These are phyloP conservation scores for Lodderomyces parapsilosis DNA, from an alignment of 1,139 yeast species.

Conservation along the genomic window DNA sequence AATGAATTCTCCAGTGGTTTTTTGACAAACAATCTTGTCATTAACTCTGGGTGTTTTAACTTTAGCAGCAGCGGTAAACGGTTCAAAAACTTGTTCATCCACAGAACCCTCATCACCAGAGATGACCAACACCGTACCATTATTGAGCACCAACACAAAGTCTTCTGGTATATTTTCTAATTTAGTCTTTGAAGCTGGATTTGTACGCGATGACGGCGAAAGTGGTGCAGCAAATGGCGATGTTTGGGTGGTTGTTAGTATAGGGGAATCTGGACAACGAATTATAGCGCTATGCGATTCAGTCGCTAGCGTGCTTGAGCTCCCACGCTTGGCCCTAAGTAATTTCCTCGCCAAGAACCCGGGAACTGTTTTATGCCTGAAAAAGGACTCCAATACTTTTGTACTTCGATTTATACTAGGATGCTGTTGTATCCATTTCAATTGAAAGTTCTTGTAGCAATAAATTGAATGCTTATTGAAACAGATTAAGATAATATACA, in stretches of 20 bases:
- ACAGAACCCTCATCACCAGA: conserved; percentile 49
- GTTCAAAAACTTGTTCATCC: conserved; percentile 17
- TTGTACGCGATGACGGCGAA: neutral
- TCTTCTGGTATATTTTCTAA: conserved; percentile 17
- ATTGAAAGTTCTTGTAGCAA: conserved; percentile 57
- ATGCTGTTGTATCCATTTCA: conserved; percentile 43
- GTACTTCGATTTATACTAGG: conserved; percentile 16
- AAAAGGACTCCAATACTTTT: conserved; percentile 56
- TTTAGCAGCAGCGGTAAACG: conserved; percentile 41
- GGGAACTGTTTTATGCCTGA: conserved; percentile 54
- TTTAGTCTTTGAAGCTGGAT: neutral
- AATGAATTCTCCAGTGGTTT: conserved; percentile 45
- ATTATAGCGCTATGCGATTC: conserved; percentile 34
- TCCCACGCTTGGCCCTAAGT: conserved; percentile 18
- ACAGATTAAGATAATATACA: conserved; percentile 57
- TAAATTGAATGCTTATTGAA: conserved; percentile 47
- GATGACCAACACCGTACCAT: conserved; percentile 48
- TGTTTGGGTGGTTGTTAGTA: neutral
- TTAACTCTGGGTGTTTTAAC: conserved; percentile 71
- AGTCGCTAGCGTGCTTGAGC: conserved; percentile 26
- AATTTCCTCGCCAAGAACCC: conserved; percentile 50
- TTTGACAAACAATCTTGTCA: conserved; percentile 64
- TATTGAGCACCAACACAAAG: conserved; percentile 33
- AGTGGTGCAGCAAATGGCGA: neutral
- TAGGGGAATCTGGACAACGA: conserved; percentile 23